phyloP scores from a whole-genome alignment of 2,329 filamentous ascomycete genomes.

The Alternaria triticimaculans region DNA sequence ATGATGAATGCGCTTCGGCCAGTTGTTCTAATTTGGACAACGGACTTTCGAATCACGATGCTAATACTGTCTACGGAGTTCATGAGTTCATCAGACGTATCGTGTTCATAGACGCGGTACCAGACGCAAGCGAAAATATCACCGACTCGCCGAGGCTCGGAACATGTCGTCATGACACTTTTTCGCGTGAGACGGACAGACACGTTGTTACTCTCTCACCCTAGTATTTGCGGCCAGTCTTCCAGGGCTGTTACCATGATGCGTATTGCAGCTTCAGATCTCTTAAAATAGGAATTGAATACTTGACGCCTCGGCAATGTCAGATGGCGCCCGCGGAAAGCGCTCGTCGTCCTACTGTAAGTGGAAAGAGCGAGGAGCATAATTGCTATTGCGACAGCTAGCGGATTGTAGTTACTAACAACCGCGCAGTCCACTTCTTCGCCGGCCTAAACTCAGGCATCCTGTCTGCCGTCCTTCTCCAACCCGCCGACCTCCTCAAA shows the following conservation, averaged over 20 bases:
- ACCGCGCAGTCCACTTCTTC: constrained; percentile 71
- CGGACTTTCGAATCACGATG: background rate
- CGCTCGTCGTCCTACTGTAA: constrained; percentile 60
- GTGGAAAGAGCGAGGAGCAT: constrained; percentile 9
- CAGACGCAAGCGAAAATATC: background rate
- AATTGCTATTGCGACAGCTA: background rate
- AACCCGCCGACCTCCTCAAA: constrained; percentile 95
- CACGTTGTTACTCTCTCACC: background rate
- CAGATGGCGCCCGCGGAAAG: constrained; percentile 54
- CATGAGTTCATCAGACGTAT: background rate
- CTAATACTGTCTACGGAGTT: background rate
- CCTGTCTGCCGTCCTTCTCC: constrained; percentile 85
- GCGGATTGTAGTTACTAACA: background rate
- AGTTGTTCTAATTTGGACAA: background rate
- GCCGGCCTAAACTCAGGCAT: constrained; percentile 89
- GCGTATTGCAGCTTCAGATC: constrained; percentile 10
- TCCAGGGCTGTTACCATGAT: constrained; percentile 14
- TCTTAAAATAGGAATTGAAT: constrained; percentile 28
- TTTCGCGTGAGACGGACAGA: constrained; percentile 4
- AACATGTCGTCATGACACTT: constrained; percentile 11
- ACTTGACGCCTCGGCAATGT: constrained; percentile 54
- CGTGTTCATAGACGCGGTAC: background rate
- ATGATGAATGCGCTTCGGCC: background rate
- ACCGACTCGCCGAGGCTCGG: constrained; percentile 18
- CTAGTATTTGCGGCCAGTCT: background rate